Evolutionary conservation across 805 yeast genomes (phyloP).

Genomic region (Wickerhamomyces chaumierensis): DNA sequence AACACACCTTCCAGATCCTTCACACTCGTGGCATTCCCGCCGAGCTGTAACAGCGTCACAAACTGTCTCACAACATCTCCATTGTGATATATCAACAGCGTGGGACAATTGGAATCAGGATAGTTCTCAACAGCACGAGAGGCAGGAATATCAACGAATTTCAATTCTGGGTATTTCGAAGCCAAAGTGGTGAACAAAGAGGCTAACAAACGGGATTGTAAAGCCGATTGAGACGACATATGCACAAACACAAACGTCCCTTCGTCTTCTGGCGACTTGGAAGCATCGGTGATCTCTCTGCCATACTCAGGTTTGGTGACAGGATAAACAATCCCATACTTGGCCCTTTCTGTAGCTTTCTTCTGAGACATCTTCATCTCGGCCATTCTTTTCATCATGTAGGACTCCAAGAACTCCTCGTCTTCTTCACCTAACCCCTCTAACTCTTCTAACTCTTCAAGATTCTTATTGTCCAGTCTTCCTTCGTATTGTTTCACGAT

Average conservation of each 20-base stretch:
- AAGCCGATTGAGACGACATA: slow-evolving; percentile 51
- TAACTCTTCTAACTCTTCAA: slow-evolving; percentile 75
- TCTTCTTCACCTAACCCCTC: slow-evolving; percentile 95
- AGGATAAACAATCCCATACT: slow-evolving; percentile 69
- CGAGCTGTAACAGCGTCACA: slow-evolving; percentile 70
- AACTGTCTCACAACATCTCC: slow-evolving; percentile 72
- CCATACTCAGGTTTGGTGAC: slow-evolving; percentile 84
- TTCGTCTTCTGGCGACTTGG: slow-evolving; percentile 31
- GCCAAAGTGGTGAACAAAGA: slow-evolving; percentile 55
- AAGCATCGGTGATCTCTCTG: slow-evolving; percentile 74
- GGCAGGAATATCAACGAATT: slow-evolving; percentile 88
- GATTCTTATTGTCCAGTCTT: slow-evolving; percentile 62
- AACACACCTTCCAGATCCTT: slow-evolving; percentile 66
- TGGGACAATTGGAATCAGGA: slow-evolving; percentile 87
- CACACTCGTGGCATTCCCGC: slow-evolving; percentile 67
- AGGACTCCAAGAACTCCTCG: slow-evolving; percentile 74
- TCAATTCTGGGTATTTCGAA: slow-evolving; percentile 62
- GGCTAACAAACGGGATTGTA: slow-evolving; percentile 62
- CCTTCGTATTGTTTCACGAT: slow-evolving; percentile 69
- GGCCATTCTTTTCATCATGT: slow-evolving; percentile 66
- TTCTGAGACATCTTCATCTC: slow-evolving; percentile 64
- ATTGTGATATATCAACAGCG: slow-evolving; percentile 70
- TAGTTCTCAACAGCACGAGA: slow-evolving; percentile 85
- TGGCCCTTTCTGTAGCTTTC: slow-evolving; percentile 39
- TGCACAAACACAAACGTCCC: slow-evolving; percentile 60